These are phyloP conservation scores for Scedosporium dehoogii DNA, from an alignment of 2,329 filamentous ascomycete species.

Conservation along the genomic window DNA sequence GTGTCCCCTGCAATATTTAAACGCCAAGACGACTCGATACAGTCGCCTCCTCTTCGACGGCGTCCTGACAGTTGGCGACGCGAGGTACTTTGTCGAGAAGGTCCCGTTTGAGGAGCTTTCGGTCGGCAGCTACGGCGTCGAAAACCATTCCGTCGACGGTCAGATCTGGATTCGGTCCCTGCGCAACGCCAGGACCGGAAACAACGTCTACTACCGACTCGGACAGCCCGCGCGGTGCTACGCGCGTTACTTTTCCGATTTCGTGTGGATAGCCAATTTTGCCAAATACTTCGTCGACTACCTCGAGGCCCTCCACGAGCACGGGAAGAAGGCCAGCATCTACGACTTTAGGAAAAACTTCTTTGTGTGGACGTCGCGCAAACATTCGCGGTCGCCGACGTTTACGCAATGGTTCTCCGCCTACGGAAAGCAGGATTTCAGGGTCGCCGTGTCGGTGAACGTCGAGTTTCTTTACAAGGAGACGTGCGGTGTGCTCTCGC, in stretches of 20 bases:
- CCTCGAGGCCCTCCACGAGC: slow-evolving; percentile 27
- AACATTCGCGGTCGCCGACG: slow-evolving; percentile 27
- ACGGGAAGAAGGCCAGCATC: slow-evolving; percentile 32
- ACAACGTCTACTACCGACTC: slow-evolving; percentile 55
- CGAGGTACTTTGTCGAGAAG: slow-evolving; percentile 38
- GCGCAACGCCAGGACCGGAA: slow-evolving; percentile 23
- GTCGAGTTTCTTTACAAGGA: slow-evolving; percentile 58
- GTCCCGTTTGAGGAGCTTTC: slow-evolving; percentile 50
- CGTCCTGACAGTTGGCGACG: slow-evolving; percentile 34
- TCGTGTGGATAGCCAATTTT: slow-evolving; percentile 62
- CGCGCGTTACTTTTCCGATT: slow-evolving; percentile 47
- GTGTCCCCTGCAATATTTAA: slow-evolving; percentile 42
- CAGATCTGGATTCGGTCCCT: slow-evolving; percentile 56
- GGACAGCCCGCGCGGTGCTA: slow-evolving; percentile 49
- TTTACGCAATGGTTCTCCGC: slow-evolving; percentile 47
- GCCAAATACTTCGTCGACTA: slow-evolving; percentile 66
- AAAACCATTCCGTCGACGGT: slow-evolving; percentile 34
- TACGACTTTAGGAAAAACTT: slow-evolving; percentile 50
- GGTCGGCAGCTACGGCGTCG: slow-evolving; percentile 53
- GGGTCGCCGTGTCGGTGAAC: slow-evolving; percentile 49
- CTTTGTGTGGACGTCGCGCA: slow-evolving; percentile 38
- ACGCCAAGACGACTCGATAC: slow-evolving; percentile 22
- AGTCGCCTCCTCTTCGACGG: slow-evolving; percentile 50
- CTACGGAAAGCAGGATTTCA: slow-evolving; percentile 47
- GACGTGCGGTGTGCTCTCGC: slow-evolving; percentile 35